Base-by-base conservation (phyloP, 2,329 filamentous ascomycete genomes). In the Beauveria sp. region DNA sequence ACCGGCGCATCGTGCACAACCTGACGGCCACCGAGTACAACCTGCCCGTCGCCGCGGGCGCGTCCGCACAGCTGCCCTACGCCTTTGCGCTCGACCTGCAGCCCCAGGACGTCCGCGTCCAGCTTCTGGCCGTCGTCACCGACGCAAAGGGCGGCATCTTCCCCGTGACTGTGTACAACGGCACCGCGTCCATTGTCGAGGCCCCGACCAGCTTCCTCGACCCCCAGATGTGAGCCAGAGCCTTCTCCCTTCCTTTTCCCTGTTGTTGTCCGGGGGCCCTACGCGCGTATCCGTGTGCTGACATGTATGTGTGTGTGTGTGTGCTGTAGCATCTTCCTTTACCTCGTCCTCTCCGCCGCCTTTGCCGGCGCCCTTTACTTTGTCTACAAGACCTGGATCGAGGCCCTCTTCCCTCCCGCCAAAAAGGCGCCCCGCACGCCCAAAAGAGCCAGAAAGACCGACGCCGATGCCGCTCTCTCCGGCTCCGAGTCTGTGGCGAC, bases 311-410 rank as follows among this genome's bases (percentile, higher is more conserved):
- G 14, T 38, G 34, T 38, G 34, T 12, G 30, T 12, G 30, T 6
- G 38, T 46, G 16, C 60, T 22, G 6, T 16, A 98, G 95, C 73
- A 91, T 98, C 79, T 99, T 99, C 86, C 86, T 99, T 65, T 98
- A 98, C 81, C 82, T 96, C 73, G 87, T 98, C 81, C 89, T 99
- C 69, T 81, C 88, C 59, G 87, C 83, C 64, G 84, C 82, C 65
- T 96, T 96, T 73, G 86, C 78, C 66, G 92, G 89, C 65, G 91
- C 88, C 59, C 85, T 89, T 73, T 97, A 93, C 86, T 96, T 96
- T 77, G 91, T 97, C 79, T 99, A 99, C 85, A 95, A 89, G 81
- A 96, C 93, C 71, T 98, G 93, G 92, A 89, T 99, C 77, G 90
- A 92, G 70, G 88, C 92, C 16, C 89, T 99, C 73, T 96, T 98